A percentile compares a stretch with the other conserved stretches of the same genome.
phyloP scores from a whole-genome alignment of 2,329 filamentous ascomycete genomes.

The Tolypocladium tundrense region DNA sequence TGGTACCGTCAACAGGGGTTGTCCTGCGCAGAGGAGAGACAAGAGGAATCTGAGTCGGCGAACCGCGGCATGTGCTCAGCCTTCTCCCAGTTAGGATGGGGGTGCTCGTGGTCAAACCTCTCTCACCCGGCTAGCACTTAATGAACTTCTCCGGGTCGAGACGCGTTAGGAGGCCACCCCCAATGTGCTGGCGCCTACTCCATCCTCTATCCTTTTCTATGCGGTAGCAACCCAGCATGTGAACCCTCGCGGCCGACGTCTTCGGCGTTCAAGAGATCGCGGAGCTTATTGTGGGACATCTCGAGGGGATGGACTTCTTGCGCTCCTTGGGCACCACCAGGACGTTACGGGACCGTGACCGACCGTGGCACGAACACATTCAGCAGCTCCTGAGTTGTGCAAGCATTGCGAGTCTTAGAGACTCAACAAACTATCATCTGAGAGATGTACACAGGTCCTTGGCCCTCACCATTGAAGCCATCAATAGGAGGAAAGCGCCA shows the following conservation, averaged over 20 bases:
- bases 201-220: too few relatives aligned
- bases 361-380: neutral
- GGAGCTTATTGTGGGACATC: neutral
- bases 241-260: neutral
- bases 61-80: too few relatives aligned
- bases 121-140: too few relatives aligned
- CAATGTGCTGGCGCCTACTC: too few relatives aligned
- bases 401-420: neutral
- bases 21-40: too few relatives aligned
- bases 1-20: too few relatives aligned
- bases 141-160: too few relatives aligned
- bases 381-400: neutral
- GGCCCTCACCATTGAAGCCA: neutral
- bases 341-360: neutral
- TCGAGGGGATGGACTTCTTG: neutral
- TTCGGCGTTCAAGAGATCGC: neutral
- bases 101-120: too few relatives aligned
- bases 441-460: neutral
- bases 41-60: too few relatives aligned
- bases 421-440: neutral
- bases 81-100: too few relatives aligned
- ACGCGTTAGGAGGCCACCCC: too few relatives aligned
- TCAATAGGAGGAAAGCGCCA: neutral
- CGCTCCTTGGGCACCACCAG: neutral
- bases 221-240: neutral